Evolutionary conservation across 139 green algal species (phyloP).

Genomic region (Volvox reticuliferus): DNA sequence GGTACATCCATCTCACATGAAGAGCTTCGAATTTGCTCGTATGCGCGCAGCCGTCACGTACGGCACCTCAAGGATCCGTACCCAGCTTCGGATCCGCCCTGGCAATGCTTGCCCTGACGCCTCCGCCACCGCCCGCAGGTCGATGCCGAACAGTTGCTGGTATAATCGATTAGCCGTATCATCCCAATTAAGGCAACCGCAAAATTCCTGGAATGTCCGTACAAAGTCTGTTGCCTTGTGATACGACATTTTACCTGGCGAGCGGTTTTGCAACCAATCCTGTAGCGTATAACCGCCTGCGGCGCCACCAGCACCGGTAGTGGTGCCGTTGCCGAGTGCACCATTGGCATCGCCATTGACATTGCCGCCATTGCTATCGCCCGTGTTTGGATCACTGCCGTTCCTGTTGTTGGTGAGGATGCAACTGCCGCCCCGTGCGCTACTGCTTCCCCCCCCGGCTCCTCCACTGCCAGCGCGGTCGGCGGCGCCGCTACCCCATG

Average conservation of each 20-base stretch:
- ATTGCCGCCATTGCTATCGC: not conserved
- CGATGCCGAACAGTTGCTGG: not conserved
- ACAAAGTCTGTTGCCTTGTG: not conserved
- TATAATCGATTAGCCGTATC: not conserved
- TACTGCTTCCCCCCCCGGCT: not conserved
- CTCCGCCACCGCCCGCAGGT: not conserved
- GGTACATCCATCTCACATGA: not conserved
- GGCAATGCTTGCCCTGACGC: not conserved
- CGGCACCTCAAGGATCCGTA: not conserved
- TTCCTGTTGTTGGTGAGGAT: not conserved
- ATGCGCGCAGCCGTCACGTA: slow-evolving; percentile 3
- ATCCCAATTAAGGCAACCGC: not conserved
- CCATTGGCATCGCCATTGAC: not conserved
- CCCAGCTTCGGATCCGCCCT: not conserved
- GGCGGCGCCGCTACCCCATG: not conserved
- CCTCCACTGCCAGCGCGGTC: not conserved
- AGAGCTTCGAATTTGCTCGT: not conserved
- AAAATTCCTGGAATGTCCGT: not conserved
- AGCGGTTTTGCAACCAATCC: not conserved
- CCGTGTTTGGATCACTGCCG: not conserved
- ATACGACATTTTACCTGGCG: not conserved
- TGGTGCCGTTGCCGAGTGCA: not conserved
- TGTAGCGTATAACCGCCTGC: not conserved
- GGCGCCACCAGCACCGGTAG: not conserved
- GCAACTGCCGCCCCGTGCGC: not conserved